Conservation (phyloP, 2,329 filamentous ascomycete genomes). For the Alternaria triticimaculans region DNA sequence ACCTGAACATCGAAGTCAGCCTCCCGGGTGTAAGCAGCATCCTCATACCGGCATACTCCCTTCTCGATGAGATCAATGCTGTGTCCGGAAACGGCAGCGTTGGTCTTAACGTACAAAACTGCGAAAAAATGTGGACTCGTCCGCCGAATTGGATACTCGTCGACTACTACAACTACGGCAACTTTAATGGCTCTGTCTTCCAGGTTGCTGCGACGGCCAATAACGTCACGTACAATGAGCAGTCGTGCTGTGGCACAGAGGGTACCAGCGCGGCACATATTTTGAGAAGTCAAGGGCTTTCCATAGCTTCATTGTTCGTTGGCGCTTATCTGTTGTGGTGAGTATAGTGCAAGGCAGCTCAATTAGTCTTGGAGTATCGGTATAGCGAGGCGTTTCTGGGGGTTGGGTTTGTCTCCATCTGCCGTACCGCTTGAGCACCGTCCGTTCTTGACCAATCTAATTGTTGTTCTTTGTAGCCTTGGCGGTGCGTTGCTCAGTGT, state of each 20-base stretch:
- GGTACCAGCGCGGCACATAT: neutral
- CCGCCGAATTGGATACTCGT: conserved; percentile 48
- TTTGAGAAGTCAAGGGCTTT: neutral
- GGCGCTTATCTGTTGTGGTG: neutral
- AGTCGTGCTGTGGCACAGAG: conserved; percentile 30
- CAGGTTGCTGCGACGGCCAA: conserved; percentile 60
- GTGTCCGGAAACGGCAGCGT: conserved; percentile 36
- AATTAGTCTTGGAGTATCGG: neutral
- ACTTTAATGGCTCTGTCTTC: conserved; percentile 45
- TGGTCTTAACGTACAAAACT: conserved; percentile 35
- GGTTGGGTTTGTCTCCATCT: neutral
- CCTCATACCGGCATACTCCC: conserved; percentile 40
- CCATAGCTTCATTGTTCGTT: neutral
- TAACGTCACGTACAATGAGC: conserved; percentile 28
- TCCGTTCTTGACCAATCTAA: neutral
- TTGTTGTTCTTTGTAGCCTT: neutral
- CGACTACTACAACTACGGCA: conserved; percentile 46
- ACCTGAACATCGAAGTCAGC: conserved; percentile 72
- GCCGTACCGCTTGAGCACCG: neutral
- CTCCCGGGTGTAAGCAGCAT: conserved; percentile 51
- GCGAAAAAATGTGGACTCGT: conserved; percentile 37
- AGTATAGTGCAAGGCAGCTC: neutral
- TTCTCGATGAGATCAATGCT: conserved; percentile 40
- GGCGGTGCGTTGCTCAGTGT: neutral
- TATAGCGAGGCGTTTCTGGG: neutral